Conservation (phyloP, 2,329 filamentous ascomycete genomes). For the Calonectria fujianensis region DNA sequence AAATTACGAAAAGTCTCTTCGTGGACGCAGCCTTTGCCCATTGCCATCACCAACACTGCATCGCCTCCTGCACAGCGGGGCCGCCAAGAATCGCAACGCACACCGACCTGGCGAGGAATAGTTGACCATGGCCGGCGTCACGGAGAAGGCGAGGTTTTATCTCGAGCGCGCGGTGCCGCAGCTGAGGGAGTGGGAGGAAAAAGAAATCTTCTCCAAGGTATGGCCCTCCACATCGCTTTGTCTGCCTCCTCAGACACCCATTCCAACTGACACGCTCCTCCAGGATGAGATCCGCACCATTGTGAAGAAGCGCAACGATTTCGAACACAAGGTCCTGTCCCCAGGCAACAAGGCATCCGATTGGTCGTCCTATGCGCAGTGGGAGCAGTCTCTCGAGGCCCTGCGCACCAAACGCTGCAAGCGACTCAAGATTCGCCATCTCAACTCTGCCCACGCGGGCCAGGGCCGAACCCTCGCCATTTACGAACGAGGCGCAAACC, state of each 20-base stretch:
- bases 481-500: conserved; percentile 88
- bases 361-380: conserved; percentile 88
- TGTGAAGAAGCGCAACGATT: conserved; percentile 91
- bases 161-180: conserved; percentile 95
- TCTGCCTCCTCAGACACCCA: not conserved
- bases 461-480: conserved; percentile 92
- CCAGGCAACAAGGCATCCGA: conserved; percentile 85
- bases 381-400: conserved; percentile 81
- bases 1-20: conserved; percentile 34
- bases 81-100: conserved; percentile 6
- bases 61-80: conserved; percentile 2
- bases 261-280: conserved; percentile 37
- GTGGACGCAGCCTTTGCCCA: conserved; percentile 7
- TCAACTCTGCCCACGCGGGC: conserved; percentile 80
- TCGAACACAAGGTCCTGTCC: conserved; percentile 92
- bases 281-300: conserved; percentile 94
- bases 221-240: conserved; percentile 41
- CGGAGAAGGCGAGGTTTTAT: conserved; percentile 96
- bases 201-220: conserved; percentile 91
- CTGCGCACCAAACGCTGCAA: conserved; percentile 89
- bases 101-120: not conserved
- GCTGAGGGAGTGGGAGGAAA: conserved; percentile 92
- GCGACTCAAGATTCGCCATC: conserved; percentile 83
- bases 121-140: conserved; percentile 82
- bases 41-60: not conserved